Evolutionary conservation across 192 early-diverging fungal genomes (phyloP).

Genomic region (Gorgonomyces haynaldii): DNA sequence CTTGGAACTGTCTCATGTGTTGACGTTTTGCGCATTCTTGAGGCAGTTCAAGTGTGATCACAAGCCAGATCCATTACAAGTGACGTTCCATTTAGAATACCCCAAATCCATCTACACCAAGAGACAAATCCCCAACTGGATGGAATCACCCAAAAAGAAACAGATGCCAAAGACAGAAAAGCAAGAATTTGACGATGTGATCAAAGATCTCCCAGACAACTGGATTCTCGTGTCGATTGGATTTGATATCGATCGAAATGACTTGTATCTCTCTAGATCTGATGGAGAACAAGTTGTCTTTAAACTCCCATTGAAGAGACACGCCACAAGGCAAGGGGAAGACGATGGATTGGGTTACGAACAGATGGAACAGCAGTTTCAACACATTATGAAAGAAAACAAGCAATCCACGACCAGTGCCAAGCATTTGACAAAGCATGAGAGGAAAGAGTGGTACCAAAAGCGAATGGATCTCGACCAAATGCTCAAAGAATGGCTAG

Average conservation of each 20-base stretch:
- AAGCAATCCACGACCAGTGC: slow-evolving; percentile 54
- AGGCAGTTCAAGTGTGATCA: no score
- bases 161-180: no score
- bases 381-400: slow-evolving; percentile 55
- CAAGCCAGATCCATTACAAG: no score
- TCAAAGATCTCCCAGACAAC: slow-evolving; percentile 47
- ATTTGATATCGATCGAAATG: slow-evolving; percentile 51
- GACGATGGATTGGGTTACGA: slow-evolving; percentile 30
- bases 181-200: no score
- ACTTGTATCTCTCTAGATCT: slow-evolving; percentile 58
- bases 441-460: slow-evolving; percentile 78
- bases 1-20: no score
- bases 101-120: no score
- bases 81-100: no score
- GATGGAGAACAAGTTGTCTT: slow-evolving; percentile 36
- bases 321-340: slow-evolving; percentile 27
- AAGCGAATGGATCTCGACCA: slow-evolving; percentile 57
- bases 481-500: slow-evolving; percentile 50
- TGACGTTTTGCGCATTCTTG: no score
- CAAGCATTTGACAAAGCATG: slow-evolving; percentile 25
- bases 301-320: slow-evolving; percentile 60
- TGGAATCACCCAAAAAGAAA: no score
- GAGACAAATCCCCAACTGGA: no score
- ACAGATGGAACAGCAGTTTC: slow-evolving; percentile 45
- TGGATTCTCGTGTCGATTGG: slow-evolving; percentile 76